Evolutionary conservation across 2,329 filamentous ascomycete species (phyloP), one percentile per base, ranked within the genome.

Genomic region (Zymoseptoria passerinii): DNA sequence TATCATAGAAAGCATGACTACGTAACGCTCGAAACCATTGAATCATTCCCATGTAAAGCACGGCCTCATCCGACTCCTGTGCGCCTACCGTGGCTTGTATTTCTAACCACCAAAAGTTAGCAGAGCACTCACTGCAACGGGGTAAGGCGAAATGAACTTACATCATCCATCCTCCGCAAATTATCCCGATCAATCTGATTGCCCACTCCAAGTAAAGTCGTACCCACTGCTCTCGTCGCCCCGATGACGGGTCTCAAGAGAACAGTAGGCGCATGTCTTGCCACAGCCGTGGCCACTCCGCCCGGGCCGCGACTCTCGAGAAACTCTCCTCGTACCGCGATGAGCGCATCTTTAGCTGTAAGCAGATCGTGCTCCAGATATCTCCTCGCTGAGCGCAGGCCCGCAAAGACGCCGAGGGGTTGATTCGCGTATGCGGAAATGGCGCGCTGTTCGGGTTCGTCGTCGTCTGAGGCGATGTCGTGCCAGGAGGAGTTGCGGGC

Each of bases 391-490:
- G 89, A 89, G 2, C 88, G 82, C 16, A 99, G 78, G 3, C 94
- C 94, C 66, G 95, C 89, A 3, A 92, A 80, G 2, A 99, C 88
- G 1, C 90, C 90, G 1, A 94, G 83, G 0, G 95, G 95, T 70
- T 97, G 94, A 66, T 97, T 89, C 0, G 95, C 94, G 69, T 99
- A 99, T 1, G 92, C 82, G 8, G 89, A 95, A 62, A 96, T 89
- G 62, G 89, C 87, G 65, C 89, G 90, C 60, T 80, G 83, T 63
- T 89, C 84, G 57, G 89, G 86, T 16, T 85, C 81, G 44, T 89
- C 86, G 0, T 80, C 73, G 7, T 83, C 81, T 83, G 83, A 1
- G 84, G 83, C 86, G 55, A 78, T 73, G 27, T 76, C 75, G 23
- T 78, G 76, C 74, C 78, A 82, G 2, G 63, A 60, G 23, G 61